These are phyloP conservation scores for Cladophialophora carrionii DNA, from an alignment of 2,329 filamentous ascomycete genomes.

Conservation along the genomic window DNA sequence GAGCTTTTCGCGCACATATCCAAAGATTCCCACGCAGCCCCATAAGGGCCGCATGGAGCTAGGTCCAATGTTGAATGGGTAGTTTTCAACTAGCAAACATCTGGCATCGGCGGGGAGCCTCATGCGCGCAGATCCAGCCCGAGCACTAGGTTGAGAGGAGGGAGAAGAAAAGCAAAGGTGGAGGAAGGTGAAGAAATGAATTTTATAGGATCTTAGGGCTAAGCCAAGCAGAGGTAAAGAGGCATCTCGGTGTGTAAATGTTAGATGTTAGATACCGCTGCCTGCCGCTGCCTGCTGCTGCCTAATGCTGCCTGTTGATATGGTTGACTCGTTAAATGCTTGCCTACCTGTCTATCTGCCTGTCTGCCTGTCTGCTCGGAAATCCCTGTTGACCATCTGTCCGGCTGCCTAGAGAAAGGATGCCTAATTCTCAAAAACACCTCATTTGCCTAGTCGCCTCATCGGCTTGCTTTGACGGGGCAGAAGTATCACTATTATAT, in stretches of 20 bases:
- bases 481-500: too few relatives aligned
- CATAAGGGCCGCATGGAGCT: background rate
- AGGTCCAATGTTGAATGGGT: background rate
- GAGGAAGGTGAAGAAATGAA: background rate
- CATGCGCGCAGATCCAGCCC: background rate
- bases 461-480: too few relatives aligned
- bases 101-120: conserved; percentile 3
- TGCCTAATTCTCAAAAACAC: too few relatives aligned
- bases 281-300: too few relatives aligned
- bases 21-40: background rate
- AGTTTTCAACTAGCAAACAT: conserved; percentile 3
- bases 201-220: background rate
- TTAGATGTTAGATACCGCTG: background rate
- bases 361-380: background rate
- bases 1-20: background rate
- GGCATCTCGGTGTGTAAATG: background rate
- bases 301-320: background rate
- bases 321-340: background rate
- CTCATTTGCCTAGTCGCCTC: too few relatives aligned
- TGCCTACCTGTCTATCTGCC: background rate
- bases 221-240: too few relatives aligned
- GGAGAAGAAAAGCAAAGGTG: background rate
- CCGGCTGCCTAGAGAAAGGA: background rate
- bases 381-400: background rate
- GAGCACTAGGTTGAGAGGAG: background rate